A percentile compares a stretch with the other conserved stretches of the same genome.
These are phyloP conservation scores for Aspergillus avenaceus DNA, from an alignment of 495 filamentous ascomycete genomes.

Conservation along the genomic window DNA sequence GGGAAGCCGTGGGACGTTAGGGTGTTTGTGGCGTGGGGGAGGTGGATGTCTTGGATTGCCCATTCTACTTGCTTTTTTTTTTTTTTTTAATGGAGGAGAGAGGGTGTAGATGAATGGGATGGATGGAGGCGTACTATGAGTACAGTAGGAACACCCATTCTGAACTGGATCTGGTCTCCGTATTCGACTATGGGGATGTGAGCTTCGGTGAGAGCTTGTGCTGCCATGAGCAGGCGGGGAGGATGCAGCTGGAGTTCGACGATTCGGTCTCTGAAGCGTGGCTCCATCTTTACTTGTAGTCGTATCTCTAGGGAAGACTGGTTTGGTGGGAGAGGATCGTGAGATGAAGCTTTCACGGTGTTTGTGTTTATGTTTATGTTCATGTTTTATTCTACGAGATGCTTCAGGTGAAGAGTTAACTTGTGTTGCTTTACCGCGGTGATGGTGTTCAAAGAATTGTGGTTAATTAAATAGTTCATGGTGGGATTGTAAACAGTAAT, in stretches of 20 bases:
- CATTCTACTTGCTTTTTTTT: constrained; percentile 12
- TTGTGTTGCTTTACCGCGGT: too few relatives aligned
- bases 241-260: neutral
- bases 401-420: too few relatives aligned
- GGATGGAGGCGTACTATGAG: constrained; percentile 9
- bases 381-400: too few relatives aligned
- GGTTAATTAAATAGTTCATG: too few relatives aligned
- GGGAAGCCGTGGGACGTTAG: constrained; percentile 7
- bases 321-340: too few relatives aligned
- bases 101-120: neutral
- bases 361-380: too few relatives aligned
- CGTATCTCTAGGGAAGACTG: too few relatives aligned
- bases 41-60: constrained; percentile 12
- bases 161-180: constrained; percentile 14
- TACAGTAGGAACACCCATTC: constrained; percentile 10
- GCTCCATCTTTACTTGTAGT: too few relatives aligned
- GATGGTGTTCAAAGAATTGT: too few relatives aligned
- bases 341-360: too few relatives aligned
- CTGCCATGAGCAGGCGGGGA: constrained; percentile 3
- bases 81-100: neutral
- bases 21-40: constrained; percentile 8
- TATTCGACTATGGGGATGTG: constrained; percentile 18
- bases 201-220: constrained; percentile 10
- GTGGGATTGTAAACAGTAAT: too few relatives aligned
- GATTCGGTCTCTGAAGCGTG: neutral